Percentiles rank a stretch among this genome's conserved stretches.
Evolutionary conservation across 345 rosid species (phyloP).

Genomic region (Dipteronia dyeriana): DNA sequence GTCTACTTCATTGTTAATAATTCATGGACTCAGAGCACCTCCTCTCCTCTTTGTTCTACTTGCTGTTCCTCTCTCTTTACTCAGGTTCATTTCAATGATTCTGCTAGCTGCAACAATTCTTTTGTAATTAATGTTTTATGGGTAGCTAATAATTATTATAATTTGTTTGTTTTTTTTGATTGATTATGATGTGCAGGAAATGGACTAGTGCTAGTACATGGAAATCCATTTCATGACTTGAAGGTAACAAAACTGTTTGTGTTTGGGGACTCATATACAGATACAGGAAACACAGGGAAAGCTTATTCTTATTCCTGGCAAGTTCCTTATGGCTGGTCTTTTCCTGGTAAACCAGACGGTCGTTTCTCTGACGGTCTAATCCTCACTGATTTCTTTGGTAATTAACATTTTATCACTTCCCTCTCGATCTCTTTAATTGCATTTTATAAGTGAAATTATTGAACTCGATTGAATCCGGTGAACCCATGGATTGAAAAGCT

Average conservation of each 20-base stretch:
- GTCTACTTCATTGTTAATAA: too few relatives aligned
- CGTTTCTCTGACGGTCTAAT: constrained; percentile 69
- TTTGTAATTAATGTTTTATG: background rate
- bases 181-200: background rate
- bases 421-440: too few relatives aligned
- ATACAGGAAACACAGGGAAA: constrained; percentile 56
- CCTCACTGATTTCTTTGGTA: constrained; percentile 56
- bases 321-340: constrained; percentile 56
- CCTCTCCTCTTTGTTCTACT: background rate
- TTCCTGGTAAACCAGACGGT: constrained; percentile 63
- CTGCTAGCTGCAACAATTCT: too few relatives aligned
- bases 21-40: background rate
- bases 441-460: too few relatives aligned
- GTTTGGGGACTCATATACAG: constrained; percentile 69
- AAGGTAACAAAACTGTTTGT: constrained; percentile 54
- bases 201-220: background rate
- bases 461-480: background rate
- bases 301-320: constrained; percentile 45
- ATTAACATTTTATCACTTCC: background rate
- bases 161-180: background rate
- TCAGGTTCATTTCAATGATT: background rate
- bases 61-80: background rate
- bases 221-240: constrained; percentile 16
- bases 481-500: background rate
- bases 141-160: background rate